Conservation (phyloP, 257 asterid species). For the Solanum gracilifrons region DNA sequence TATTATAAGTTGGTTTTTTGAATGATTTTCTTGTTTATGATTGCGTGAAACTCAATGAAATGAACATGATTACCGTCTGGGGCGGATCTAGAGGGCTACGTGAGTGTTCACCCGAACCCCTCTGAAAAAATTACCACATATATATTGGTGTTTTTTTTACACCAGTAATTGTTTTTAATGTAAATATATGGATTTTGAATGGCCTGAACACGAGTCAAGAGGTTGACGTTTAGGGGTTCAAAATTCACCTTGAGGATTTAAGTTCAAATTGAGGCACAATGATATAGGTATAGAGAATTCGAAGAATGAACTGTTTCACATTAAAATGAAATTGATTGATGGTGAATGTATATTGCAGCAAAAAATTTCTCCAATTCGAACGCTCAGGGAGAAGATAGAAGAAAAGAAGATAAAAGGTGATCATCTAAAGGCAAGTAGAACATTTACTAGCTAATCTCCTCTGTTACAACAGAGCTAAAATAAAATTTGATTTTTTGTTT, state of each 20-base stretch:
- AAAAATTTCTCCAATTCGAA: constrained; percentile 46
- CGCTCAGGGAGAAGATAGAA: constrained; percentile 50
- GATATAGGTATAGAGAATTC: neutral
- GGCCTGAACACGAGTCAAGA: neutral
- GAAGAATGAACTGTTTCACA: neutral
- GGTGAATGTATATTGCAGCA: constrained; percentile 2
- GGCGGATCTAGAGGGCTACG: neutral
- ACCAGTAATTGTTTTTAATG: neutral
- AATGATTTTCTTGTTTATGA: neutral
- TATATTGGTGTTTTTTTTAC: neutral
- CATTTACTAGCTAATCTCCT: neutral
- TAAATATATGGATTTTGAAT: neutral
- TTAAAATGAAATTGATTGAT: neutral
- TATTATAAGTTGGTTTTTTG: neutral
- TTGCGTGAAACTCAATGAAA: neutral
- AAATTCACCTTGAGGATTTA: neutral
- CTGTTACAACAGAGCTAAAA: neutral
- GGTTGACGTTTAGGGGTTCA: neutral
- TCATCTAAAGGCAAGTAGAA: constrained; percentile 4
- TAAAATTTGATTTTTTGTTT: neutral
- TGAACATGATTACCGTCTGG: neutral
- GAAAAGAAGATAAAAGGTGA: constrained; percentile 33
- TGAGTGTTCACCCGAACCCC: neutral
- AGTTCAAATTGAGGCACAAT: neutral
- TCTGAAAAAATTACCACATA: neutral